Evolutionary conservation across 2,329 filamentous ascomycete species (phyloP).

Genomic region (Penicillium sp.): DNA sequence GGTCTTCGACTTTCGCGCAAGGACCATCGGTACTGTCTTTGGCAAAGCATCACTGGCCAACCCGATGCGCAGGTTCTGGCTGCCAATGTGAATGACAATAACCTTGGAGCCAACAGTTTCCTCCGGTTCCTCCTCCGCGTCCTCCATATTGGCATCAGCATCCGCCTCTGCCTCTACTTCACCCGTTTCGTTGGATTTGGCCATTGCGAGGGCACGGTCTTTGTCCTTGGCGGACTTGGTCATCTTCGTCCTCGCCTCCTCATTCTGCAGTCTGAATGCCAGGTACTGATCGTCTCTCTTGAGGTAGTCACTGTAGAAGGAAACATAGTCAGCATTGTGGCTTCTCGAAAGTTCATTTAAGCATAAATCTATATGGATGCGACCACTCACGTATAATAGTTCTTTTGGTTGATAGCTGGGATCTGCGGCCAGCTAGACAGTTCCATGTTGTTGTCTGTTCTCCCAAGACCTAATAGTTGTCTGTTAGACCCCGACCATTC

Average conservation of each 20-base stretch:
- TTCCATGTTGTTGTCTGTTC: conserved; percentile 98
- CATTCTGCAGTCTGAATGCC: conserved; percentile 78
- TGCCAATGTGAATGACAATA: conserved; percentile 91
- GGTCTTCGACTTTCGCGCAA: conserved; percentile 70
- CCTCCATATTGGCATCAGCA: conserved; percentile 55
- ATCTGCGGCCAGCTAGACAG: conserved; percentile 90
- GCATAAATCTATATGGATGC: neutral
- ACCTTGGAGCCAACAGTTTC: conserved; percentile 77
- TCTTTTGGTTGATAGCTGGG: conserved; percentile 95
- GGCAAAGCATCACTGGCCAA: conserved; percentile 93
- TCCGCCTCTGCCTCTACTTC: conserved; percentile 41
- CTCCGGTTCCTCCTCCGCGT: conserved; percentile 49
- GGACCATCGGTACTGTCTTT: conserved; percentile 87
- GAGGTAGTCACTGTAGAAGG: conserved; percentile 71
- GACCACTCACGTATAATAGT: conserved; percentile 82
- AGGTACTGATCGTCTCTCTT: conserved; percentile 97
- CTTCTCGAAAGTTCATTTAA: neutral
- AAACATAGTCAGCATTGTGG: conserved; percentile 13
- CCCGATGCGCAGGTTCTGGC: conserved; percentile 89
- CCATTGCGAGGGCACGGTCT: conserved; percentile 75
- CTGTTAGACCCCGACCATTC: conserved; percentile 6
- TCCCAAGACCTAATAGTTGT: conserved; percentile 66
- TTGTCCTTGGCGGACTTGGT: conserved; percentile 81
- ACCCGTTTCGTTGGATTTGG: conserved; percentile 61
- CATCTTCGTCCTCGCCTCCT: conserved; percentile 77